These are phyloP conservation scores for Sarcocystis neurona DNA, from an alignment of 169 alveolate genomes.

Conservation along the genomic window DNA sequence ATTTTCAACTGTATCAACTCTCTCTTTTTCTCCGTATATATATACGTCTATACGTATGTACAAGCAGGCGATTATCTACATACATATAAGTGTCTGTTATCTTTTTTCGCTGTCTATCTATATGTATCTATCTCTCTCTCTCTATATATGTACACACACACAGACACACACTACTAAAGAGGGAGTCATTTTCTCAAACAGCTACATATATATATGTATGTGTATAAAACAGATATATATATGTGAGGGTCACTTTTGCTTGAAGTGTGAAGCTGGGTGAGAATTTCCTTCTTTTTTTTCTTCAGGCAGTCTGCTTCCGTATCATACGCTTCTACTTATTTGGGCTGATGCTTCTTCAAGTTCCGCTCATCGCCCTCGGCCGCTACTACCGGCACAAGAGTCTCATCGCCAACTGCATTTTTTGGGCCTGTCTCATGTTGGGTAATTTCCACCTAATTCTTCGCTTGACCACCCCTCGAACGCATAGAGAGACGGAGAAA, in stretches of 20 bases:
- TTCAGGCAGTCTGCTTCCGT: conserved; percentile 69
- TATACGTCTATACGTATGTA: too few relatives aligned
- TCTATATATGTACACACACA: background rate
- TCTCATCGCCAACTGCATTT: conserved; percentile 50
- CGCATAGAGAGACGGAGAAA: too few relatives aligned
- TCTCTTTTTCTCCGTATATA: too few relatives aligned
- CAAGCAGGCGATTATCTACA: too few relatives aligned
- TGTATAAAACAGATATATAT: background rate
- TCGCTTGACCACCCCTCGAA: too few relatives aligned
- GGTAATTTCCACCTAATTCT: too few relatives aligned
- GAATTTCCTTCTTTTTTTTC: background rate
- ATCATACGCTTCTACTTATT: conserved; percentile 59
- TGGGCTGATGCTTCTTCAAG: conserved; percentile 65
- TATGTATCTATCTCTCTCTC: background rate
- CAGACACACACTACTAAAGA: background rate
- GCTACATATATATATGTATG: too few relatives aligned
- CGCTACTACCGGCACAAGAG: conserved; percentile 43
- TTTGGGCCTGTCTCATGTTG: conserved; percentile 66
- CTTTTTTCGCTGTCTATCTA: background rate
- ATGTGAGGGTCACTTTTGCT: background rate
- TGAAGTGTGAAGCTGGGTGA: background rate
- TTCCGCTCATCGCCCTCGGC: conserved; percentile 67
- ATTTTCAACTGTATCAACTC: too few relatives aligned
- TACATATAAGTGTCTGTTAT: too few relatives aligned
- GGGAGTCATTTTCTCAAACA: background rate